Evolutionary conservation across 306 rosid species (phyloP).

Genomic region (Castanopsis chinensis): DNA sequence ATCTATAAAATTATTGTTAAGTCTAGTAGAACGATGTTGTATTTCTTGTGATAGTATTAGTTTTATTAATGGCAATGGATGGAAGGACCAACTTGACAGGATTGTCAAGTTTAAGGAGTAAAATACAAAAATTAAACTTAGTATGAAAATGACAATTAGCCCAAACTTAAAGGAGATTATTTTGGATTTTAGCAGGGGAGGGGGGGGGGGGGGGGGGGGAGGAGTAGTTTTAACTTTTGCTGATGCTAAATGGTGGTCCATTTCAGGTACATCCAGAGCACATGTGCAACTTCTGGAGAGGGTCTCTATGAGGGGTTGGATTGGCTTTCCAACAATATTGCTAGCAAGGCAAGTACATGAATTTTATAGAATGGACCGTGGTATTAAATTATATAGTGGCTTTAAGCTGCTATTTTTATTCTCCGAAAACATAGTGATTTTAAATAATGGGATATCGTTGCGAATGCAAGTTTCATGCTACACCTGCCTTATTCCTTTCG

Average conservation of each 20-base stretch:
- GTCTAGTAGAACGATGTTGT: too few species aligned
- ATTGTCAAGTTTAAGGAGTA: too few species aligned
- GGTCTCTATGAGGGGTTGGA: conserved; percentile 95
- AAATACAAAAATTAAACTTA: too few species aligned
- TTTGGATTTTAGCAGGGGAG: too few species aligned
- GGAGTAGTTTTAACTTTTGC: not conserved
- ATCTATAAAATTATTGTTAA: too few species aligned
- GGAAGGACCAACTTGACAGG: too few species aligned
- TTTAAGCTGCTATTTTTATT: not conserved
- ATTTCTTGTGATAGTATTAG: too few species aligned
- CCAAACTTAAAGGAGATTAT: too few species aligned
- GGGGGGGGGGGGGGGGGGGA: too few species aligned
- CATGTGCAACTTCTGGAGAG: conserved; percentile 99
- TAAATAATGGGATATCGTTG: not conserved
- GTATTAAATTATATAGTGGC: not conserved
- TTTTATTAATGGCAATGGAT: too few species aligned
- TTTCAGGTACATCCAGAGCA: conserved; percentile 97
- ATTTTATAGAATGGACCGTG: not conserved
- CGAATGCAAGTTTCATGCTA: not conserved
- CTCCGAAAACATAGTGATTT: not conserved
- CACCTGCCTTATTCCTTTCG: not conserved
- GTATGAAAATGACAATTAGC: too few species aligned
- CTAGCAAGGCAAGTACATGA: conserved; percentile 66
- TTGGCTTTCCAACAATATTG: conserved; percentile 94
- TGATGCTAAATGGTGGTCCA: conserved; percentile 25